Conservation (phyloP, 2,329 filamentous ascomycete genomes). For the Colletotrichum navitas region DNA sequence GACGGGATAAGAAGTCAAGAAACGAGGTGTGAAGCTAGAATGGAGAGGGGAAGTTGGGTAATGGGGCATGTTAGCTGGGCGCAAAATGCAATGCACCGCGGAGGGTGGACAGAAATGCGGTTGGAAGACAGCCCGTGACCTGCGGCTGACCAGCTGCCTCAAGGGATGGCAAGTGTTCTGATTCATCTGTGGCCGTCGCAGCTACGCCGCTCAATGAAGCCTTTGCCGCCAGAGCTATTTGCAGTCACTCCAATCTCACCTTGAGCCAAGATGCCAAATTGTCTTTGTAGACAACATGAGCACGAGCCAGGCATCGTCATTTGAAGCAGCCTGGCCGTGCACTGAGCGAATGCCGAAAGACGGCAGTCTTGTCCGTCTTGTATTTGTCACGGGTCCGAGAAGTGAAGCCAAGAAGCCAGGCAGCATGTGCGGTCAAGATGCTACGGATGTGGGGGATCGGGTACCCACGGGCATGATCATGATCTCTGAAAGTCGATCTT, state of each 20-base stretch:
- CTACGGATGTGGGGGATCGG: neutral
- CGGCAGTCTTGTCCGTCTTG: neutral
- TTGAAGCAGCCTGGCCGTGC: neutral
- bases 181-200: neutral
- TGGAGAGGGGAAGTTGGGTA: neutral
- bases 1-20: neutral
- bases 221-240: neutral
- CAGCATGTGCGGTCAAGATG: neutral
- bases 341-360: neutral
- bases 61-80: neutral
- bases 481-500: neutral
- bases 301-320: too few relatives aligned
- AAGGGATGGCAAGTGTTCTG: neutral
- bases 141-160: constrained; percentile 5
- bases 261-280: neutral
- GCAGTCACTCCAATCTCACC: neutral
- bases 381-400: neutral
- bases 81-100: neutral
- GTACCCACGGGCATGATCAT: neutral
- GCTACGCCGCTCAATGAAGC: neutral
- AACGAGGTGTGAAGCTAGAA: neutral
- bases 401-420: neutral
- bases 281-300: neutral
- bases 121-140: constrained; percentile 19
- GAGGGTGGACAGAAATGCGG: neutral